Base-by-base conservation (phyloP, 1,284 basidiomycete genomes). In the Sporisorium sorghi region DNA sequence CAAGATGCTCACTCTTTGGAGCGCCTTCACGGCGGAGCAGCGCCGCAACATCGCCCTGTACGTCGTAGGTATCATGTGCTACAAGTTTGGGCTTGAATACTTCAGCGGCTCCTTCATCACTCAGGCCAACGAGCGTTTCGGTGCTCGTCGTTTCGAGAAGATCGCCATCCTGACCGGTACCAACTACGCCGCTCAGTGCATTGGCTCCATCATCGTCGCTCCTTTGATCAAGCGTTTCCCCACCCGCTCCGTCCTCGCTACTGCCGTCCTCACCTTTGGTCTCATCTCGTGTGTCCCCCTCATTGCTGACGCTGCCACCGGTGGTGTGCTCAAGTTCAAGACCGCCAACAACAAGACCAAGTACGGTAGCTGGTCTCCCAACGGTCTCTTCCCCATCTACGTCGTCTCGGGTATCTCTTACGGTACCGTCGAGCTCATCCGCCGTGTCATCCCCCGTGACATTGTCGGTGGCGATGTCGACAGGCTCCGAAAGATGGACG, bases 361-460 rank as follows among this genome's bases (percentile, higher is more conserved):
- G 50, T 85, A 85, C 67, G 85, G 85, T 21, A 55, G 53, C 23
- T 85, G 79, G 79, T 67, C 76, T 47, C 83, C 85, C 40, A 80
- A 85, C 59, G 78, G 71, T 10, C 72, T 85, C 49, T 85, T 85
- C 74, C 76, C 73, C 67, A 78, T 82, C 58, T 82, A 79, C 63
- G 71, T 69, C 33, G 67, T 79, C 54, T 77, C 78, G n/a, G 85
- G 84, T 62, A 70, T 85, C 62, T 68, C 77, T 12, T 84, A 85
- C 69, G 85, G 85, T 39, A 85, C 83, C 71, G 81, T 86, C 39
- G 85, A 86, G 62, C 73, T 86, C 15, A 86, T 86, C 61, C 80
- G 85, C 37, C 77, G 85, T 40, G 81, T 85, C 69, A 85, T 85
- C 30, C 81, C 78, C 26, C 61, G 81, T 56, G 82, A 84, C 70